Percentiles rank a stretch among this genome's conserved stretches.
Conservation (phyloP, 441 rosid genomes). For the Kokia cookei region DNA sequence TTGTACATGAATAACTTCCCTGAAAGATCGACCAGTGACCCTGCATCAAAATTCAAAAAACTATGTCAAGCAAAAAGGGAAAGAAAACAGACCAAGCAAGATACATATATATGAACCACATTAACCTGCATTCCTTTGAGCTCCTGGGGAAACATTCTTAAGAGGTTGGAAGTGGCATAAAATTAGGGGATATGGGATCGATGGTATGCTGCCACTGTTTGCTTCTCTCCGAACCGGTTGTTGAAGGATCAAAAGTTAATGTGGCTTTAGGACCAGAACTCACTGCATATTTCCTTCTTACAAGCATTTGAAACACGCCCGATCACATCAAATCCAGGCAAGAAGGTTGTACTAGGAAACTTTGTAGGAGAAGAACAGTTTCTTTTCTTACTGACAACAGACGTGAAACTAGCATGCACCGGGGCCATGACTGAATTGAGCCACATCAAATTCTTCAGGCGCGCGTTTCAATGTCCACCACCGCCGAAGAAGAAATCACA, state of each 20-base stretch:
- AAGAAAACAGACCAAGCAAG: not conserved
- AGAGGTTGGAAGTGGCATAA: slow-evolving; percentile 74
- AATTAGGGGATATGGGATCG: slow-evolving; percentile 89
- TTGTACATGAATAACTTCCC: slow-evolving; percentile 74
- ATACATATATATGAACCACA: not conserved
- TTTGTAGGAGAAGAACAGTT: slow-evolving; percentile 31
- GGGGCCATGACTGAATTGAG: slow-evolving; percentile 50
- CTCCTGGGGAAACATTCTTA: slow-evolving; percentile 88
- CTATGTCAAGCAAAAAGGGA: not conserved
- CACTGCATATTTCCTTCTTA: slow-evolving; percentile 29
- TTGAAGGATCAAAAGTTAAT: slow-evolving; percentile 66
- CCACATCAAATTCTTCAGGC: not conserved
- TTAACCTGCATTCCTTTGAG: slow-evolving; percentile 59
- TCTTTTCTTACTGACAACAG: slow-evolving; percentile 45
- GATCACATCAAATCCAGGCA: slow-evolving; percentile 48
- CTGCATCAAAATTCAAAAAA: not conserved
- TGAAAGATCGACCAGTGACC: slow-evolving; percentile 19
- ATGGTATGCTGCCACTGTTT: slow-evolving; percentile 61
- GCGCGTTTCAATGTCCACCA: slow-evolving; percentile 13
- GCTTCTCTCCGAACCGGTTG: slow-evolving; percentile 37
- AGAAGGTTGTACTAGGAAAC: slow-evolving; percentile 45
- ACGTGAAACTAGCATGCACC: slow-evolving; percentile 43
- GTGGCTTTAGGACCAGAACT: slow-evolving; percentile 45
- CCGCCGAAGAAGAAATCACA: slow-evolving; percentile 15
- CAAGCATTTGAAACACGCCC: slow-evolving; percentile 28